Evolutionary conservation across 441 rosid genomes (phyloP), one percentile per base, ranked within the genome.

Genomic region (Jatropha podagrica): DNA sequence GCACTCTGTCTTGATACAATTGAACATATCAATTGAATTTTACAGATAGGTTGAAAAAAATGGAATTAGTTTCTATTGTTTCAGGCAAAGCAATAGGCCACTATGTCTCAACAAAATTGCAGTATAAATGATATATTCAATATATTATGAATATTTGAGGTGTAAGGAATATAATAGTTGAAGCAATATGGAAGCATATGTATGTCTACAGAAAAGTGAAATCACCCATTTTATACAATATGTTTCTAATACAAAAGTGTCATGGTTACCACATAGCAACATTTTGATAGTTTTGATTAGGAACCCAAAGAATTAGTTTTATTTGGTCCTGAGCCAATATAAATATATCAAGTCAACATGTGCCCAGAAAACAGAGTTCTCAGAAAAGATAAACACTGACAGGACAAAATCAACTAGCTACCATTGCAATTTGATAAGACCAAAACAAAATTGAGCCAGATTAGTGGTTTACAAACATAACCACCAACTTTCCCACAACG

Each of bases 341-440:
- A 61, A 26, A 26, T 46, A 7, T 44, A 32, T 7, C 44, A 61
- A 73, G 46, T 41, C 51, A 17, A 27, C n/a, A 20, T n/a, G n/a
- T 62, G 54, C 6, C 40, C 68, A 72, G 10, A 64, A 27, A 73
- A 49, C 11, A 26, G 41, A 46, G 9, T 5, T 72, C 14, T 14
- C 49, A 41, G 11, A 37, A 15, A 54, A 46, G 44, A 73, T 61
- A 62, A 46, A 10, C 3, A 5, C 75, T 42, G 61, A 54, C 44
- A 60, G 23, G 42, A 10, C 3, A 18, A 71, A 44, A 72, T 60
- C 23, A 63, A 63, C 11, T 4, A 48, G 9, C 68, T 9, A 62
- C 27, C 17, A 18, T 76, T 42, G 68, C 62, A 37, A 60, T 37
- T 32, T 11, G 17, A 75, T 58, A 17, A 65, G n/a, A 46, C 46